phyloP scores from a whole-genome alignment of 2,329 filamentous ascomycete species.

The Epichloe sibirici region DNA sequence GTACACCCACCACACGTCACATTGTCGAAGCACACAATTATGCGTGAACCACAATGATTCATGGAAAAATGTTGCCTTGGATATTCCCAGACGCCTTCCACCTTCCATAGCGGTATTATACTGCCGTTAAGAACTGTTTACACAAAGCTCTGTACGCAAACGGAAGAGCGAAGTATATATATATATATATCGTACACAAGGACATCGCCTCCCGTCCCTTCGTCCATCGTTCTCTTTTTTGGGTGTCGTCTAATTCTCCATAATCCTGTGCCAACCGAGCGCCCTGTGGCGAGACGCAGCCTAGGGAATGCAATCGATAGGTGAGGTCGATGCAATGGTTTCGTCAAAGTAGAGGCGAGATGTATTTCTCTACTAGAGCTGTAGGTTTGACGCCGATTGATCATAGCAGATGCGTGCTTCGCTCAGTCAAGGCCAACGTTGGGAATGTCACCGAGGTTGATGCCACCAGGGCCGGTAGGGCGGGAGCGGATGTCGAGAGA shows the following conservation, averaged over 20 bases:
- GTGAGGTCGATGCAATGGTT: not conserved
- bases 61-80: constrained; percentile 13
- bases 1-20: not conserved
- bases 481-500: constrained; percentile 47
- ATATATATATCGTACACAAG: constrained; percentile 28
- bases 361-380: not conserved
- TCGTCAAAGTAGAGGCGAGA: not conserved
- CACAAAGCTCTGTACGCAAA: constrained; percentile 28
- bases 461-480: constrained; percentile 21
- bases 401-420: not conserved
- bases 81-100: constrained; percentile 17
- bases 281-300: not conserved
- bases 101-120: constrained; percentile 16
- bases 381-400: not conserved
- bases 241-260: not conserved
- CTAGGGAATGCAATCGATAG: not conserved
- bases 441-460: constrained; percentile 36
- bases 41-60: constrained; percentile 15
- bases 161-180: constrained; percentile 18
- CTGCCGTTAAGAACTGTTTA: constrained; percentile 26
- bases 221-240: not conserved
- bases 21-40: not conserved
- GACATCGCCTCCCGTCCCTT: constrained; percentile 1
- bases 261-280: not conserved
- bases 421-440: constrained; percentile 42